Base-by-base conservation (phyloP, 129 eudicot species). In the Smallanthus sonchifolius region DNA sequence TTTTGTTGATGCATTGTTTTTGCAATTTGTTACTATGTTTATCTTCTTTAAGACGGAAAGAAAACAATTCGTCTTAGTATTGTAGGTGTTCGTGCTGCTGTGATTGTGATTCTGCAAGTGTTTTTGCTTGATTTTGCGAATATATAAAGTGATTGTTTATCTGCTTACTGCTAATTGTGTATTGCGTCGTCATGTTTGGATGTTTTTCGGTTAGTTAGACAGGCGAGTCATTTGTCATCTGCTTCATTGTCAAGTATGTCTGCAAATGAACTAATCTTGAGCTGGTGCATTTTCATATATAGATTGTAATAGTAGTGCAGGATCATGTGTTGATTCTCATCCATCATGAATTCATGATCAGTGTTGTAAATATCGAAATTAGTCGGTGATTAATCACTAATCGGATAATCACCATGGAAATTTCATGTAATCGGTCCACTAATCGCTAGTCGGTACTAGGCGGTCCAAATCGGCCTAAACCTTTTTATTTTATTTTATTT, bases 1-100 rank as follows among this genome's bases (percentile, higher is more conserved):
- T 56, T 77, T 67, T 76, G 74, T 34, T 57, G 39, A 24, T 56
- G 30, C 30, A 24, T 24, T 24, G 75, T 77, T 77, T 55, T 60
- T 77, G 61, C 20, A 17, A 11, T 74, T 6, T 73, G 55, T 73
- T 57, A 6, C 4, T 43, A 7, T 42, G 32, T 6, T 59, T 39
- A 42, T 74, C 15, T 62, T 61, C n/a, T 16, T 32, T 17, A 5
- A 4, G 56, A 49, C 14, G 35, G 56, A 30, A 62, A 45, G 20
- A 30, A 62, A 45, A 20, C 19, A 30, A 37, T 60, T 38, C 6
- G 38, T n/a, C 65, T 1, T 45, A 60, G 45, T 60, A 59, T 47
- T 47, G 43, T 66, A 28, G 66, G 38, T 14, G 7, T 67, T 60
- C 10, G 7, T 59, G 3, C 70, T 75, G 76, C 55, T 47, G n/a